A percentile compares a stretch with the other conserved stretches of the same genome.
Evolutionary conservation across 2,329 filamentous ascomycete genomes (phyloP).

Genomic region (Hymenoscyphus occultus): DNA sequence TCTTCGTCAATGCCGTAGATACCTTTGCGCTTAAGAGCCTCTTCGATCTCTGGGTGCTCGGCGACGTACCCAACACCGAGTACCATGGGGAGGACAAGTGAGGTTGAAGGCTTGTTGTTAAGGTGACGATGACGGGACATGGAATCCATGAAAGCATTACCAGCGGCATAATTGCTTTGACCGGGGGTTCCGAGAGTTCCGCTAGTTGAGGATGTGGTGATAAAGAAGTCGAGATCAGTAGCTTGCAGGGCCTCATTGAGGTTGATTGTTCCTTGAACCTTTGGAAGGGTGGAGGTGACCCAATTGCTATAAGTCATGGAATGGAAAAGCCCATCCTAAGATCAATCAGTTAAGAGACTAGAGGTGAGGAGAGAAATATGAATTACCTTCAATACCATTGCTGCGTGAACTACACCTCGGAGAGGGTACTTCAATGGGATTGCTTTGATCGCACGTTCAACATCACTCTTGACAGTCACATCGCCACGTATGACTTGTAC

Average conservation of each 20-base stretch:
- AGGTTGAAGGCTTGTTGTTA: constrained; percentile 12
- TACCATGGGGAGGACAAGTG: constrained; percentile 37
- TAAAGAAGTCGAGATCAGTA: too few relatives aligned
- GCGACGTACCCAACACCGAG: constrained; percentile 37
- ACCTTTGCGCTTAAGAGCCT: constrained; percentile 13
- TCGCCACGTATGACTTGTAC: too few relatives aligned
- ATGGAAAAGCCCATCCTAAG: background rate
- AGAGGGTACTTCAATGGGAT: too few relatives aligned
- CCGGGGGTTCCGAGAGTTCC: constrained; percentile 31
- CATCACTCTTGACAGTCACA: too few relatives aligned
- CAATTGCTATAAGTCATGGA: constrained; percentile 35
- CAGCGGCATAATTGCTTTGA: constrained; percentile 40
- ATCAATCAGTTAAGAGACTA: too few relatives aligned
- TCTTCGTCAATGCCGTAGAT: constrained; percentile 21
- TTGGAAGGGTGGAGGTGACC: constrained; percentile 37
- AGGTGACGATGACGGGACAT: constrained; percentile 32
- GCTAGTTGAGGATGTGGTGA: too few relatives aligned
- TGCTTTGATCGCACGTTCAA: too few relatives aligned
- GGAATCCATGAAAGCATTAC: constrained; percentile 40
- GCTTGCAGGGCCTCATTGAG: constrained; percentile 17
- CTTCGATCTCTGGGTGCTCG: constrained; percentile 29
- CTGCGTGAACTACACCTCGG: too few relatives aligned
- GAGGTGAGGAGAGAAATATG: too few relatives aligned
- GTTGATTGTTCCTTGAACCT: constrained; percentile 29
- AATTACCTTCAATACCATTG: too few relatives aligned